A percentile compares a stretch with the other conserved stretches of the same genome.
phyloP scores from a whole-genome alignment of 2,329 filamentous ascomycete genomes.

The Arthrobotrys musiformis region DNA sequence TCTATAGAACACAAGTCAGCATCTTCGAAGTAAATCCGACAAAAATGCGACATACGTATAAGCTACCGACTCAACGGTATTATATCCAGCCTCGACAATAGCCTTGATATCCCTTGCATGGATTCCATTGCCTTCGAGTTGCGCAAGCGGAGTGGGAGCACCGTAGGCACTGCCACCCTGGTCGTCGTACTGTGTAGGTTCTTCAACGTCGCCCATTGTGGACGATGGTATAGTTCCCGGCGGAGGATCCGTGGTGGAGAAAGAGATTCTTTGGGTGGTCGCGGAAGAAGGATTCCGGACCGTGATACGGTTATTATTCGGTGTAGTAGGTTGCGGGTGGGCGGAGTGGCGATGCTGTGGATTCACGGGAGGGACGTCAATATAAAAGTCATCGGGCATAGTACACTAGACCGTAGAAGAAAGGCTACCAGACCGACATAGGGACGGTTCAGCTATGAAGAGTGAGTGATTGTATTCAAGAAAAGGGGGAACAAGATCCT shows the following conservation, averaged over 20 bases:
- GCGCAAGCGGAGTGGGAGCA: slow-evolving; percentile 87
- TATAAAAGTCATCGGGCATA: slow-evolving; percentile 56
- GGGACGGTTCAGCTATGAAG: not conserved
- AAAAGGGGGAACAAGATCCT: not conserved
- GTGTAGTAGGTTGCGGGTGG: slow-evolving; percentile 19
- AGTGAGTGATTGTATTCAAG: not conserved
- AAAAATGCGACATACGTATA: slow-evolving; percentile 92
- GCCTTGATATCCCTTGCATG: slow-evolving; percentile 83
- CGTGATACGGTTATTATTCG: slow-evolving; percentile 1
- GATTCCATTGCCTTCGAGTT: slow-evolving; percentile 73
- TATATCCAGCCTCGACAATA: slow-evolving; percentile 88
- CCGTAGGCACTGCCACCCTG: slow-evolving; percentile 81
- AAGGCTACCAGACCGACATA: slow-evolving; percentile 21
- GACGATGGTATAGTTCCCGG: slow-evolving; percentile 43
- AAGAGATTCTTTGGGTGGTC: slow-evolving; percentile 45
- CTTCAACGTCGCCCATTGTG: slow-evolving; percentile 63
- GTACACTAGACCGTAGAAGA: slow-evolving; percentile 17
- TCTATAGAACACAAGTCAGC: slow-evolving; percentile 61
- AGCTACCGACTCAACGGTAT: slow-evolving; percentile 94
- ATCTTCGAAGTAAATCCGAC: not conserved
- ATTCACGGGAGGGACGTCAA: slow-evolving; percentile 53
- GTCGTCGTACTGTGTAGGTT: slow-evolving; percentile 76
- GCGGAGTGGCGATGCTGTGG: slow-evolving; percentile 31
- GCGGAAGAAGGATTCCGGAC: slow-evolving; percentile 41
- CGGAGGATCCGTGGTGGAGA: slow-evolving; percentile 31